Percentiles rank a stretch among this genome's conserved stretches.
These are phyloP conservation scores for Papiliotrema laurentii DNA, from an alignment of 1,284 basidiomycete species.

Conservation along the genomic window DNA sequence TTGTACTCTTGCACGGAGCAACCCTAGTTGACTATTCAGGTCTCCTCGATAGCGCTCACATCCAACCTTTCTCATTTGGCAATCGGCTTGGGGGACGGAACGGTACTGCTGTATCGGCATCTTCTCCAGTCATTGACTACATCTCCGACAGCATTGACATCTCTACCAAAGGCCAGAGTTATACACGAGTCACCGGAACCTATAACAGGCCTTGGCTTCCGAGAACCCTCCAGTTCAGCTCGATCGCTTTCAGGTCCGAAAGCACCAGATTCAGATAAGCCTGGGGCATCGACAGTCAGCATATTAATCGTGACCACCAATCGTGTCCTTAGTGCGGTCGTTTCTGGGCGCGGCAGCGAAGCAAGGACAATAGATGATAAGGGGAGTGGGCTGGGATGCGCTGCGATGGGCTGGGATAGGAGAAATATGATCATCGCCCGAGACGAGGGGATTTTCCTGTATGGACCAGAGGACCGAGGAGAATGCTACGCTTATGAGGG, in stretches of 20 bases:
- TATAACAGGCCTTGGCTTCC: constrained; percentile 86
- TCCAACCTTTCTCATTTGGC: constrained; percentile 78
- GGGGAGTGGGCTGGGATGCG: constrained; percentile 78
- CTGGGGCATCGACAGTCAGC: constrained; percentile 45
- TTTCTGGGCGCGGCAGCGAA: constrained; percentile 69
- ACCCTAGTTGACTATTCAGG: constrained; percentile 50
- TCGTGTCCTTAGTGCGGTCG: constrained; percentile 61
- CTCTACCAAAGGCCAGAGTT: constrained; percentile 72
- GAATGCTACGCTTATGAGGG: constrained; percentile 89
- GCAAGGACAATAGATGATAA: constrained; percentile 72
- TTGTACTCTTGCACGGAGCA: too few relatives aligned
- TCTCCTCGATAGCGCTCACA: constrained; percentile 76
- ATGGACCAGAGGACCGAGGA: constrained; percentile 75
- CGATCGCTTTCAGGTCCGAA: neutral
- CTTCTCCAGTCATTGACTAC: constrained; percentile 80
- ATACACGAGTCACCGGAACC: constrained; percentile 76
- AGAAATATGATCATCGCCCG: constrained; percentile 77
- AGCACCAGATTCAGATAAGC: constrained; percentile 5
- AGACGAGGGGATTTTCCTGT: constrained; percentile 88
- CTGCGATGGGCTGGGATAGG: constrained; percentile 66
- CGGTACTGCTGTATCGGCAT: constrained; percentile 84
- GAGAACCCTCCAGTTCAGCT: constrained; percentile 52
- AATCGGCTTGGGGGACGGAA: constrained; percentile 89
- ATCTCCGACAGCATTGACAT: constrained; percentile 54
- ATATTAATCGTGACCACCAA: constrained; percentile 87